Evolutionary conservation across 164 flowering plant genomes (phyloP), one percentile per base, ranked within the genome.

Genomic region (Warburgia ugandensis): DNA sequence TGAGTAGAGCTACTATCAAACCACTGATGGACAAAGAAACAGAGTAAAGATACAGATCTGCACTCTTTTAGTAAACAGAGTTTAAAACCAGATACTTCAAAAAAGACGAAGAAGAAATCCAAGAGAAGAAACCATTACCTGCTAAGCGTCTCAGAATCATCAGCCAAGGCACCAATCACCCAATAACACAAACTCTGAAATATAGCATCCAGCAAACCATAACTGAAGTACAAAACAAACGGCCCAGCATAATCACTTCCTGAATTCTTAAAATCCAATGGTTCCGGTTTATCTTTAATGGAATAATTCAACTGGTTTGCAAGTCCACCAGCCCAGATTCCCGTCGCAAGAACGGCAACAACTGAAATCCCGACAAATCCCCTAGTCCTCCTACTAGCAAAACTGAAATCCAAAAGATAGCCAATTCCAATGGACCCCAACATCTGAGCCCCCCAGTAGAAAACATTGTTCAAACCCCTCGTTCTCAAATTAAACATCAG

Each of bases 371-470:
- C 98, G 6, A 72, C 48, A 32, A 77, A 73, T 0, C 95, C 96
- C 57, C 98, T 80, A 50, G 5, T 68, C 55, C 81, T 72, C 58
- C 96, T 48, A 30, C 94, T 92, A 74, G 65, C 19, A 31, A 79
- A 88, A 42, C 89, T 85, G 69, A 73, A 86, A 66, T 94, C 96
- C 74, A 86, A 52, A 0, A 86, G 25, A 25, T 75, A 76, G 1
- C 96, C 99, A 33, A 94, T 77, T 38, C 67, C 77, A 36, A 76
- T 48, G 3, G 97, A 94, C 0, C 96, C 99, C 57, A 84, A 2
- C 94, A 94, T 94, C 74, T 94, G 94, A 0, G 99, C 97, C 1
- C 92, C 97, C 99, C 97, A 94, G 27, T 89, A 89, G 56, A 86
- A 86, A 16, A 89, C 85, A 46, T 89, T 94, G 72, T 89, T 88